Evolutionary conservation across 2,329 filamentous ascomycete genomes (phyloP).

Genomic region (Cryphonectria carpinicola): DNA sequence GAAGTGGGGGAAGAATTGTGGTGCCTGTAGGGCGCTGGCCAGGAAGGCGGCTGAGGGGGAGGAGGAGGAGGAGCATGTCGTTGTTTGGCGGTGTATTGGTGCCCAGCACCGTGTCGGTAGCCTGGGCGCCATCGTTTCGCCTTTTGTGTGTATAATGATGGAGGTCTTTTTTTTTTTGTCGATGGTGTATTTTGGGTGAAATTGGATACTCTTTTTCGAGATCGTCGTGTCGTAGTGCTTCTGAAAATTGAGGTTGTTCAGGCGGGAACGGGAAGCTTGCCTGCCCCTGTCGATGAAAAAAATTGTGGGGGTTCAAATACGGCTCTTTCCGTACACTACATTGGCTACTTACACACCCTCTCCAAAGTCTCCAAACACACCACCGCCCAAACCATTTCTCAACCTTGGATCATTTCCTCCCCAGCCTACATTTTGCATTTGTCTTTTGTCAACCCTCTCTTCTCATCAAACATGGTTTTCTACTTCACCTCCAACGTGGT

Average conservation of each 20-base stretch:
- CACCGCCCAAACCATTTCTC: neutral
- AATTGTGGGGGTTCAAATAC: conserved; percentile 15
- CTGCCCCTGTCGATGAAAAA: conserved; percentile 23
- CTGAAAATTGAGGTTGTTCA: conserved; percentile 24
- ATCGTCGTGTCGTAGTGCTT: neutral
- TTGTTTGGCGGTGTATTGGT: conserved; percentile 38
- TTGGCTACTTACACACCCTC: neutral
- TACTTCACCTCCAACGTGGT: conserved; percentile 91
- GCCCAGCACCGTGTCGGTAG: conserved; percentile 50
- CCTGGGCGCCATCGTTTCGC: conserved; percentile 49
- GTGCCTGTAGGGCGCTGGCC: conserved; percentile 26
- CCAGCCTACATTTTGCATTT: neutral
- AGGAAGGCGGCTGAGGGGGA: conserved; percentile 32
- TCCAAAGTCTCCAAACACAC: neutral
- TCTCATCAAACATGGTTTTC: conserved; percentile 72
- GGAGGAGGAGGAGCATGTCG: conserved; percentile 15
- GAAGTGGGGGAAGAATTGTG: conserved; percentile 37
- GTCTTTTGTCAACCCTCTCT: neutral
- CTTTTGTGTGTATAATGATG: neutral
- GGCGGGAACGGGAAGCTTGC: conserved; percentile 17
- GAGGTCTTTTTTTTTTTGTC: conserved; percentile 6
- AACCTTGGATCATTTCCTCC: neutral
- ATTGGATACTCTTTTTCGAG: neutral
- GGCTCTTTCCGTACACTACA: neutral
- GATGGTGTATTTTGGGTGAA: neutral